Evolutionary conservation across 352 stramenopile species (phyloP), one percentile per base, ranked within the genome.

Genomic region (Pythium rhizo-oryzae): DNA sequence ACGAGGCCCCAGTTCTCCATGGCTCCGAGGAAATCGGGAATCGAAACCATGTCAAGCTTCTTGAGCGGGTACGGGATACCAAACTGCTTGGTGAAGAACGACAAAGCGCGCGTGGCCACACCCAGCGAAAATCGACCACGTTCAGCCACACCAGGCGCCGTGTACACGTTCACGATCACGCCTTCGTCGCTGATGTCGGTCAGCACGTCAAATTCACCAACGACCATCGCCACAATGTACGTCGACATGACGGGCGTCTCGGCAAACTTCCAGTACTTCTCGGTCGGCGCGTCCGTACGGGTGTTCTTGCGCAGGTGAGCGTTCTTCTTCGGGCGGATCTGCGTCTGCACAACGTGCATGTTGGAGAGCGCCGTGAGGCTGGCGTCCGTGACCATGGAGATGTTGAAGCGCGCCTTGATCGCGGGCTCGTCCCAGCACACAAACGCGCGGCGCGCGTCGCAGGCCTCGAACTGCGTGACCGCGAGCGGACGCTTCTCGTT

Each of bases 371-470:
- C 97, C 56, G 96, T 94, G 24, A 99, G 81, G 54, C 96, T 74
- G 24, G 71, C 74, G 56, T 97, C 92, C 13, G 98, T 96, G 37
- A 96, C 83, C 68, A 99, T 97, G 13, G 87, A 92, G 46, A 99
- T 87, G 61, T 90, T 77, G 66, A 99, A 99, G 1, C 82, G 87
- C 11, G 97, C 96, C 77, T 99, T 99, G 28, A 97, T 80, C 30
- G 93, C 89, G 5, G 97, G 97, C 79, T 99, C 97, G 72, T 99
- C 97, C 89, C 96, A 98, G 81, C 97, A 99, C 16, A 98, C 97
- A 69, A 99, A 99, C 50, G 94, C 96, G 21, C 95, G 87, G 57
- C 97, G 88, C 24, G 90, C 89, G 65, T 98, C 87, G 59, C 91
- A 91, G 24, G 89, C 87, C 69, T 87, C 79, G 55, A 93, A 94